Evolutionary conservation across 441 rosid species (phyloP).

Genomic region (Viola pubescens): DNA sequence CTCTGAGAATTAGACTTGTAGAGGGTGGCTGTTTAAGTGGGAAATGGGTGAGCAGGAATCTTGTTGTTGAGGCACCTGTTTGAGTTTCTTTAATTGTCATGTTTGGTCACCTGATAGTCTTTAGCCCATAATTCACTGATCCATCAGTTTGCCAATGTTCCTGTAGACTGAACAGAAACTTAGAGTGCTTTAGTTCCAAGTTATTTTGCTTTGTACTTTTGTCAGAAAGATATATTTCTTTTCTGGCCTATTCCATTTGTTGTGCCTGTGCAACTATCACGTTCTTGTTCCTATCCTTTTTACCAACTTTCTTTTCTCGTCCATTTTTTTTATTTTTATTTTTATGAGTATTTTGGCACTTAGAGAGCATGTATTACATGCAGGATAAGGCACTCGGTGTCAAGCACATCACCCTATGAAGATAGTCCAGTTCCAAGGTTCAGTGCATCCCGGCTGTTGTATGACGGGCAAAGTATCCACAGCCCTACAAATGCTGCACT

Average conservation of each 20-base stretch:
- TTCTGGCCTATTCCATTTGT: background rate
- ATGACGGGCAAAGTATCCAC: constrained; percentile 74
- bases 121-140: too few species aligned
- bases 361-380: constrained; percentile 14
- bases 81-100: too few species aligned
- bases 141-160: too few species aligned
- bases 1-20: too few species aligned
- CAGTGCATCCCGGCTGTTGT: constrained; percentile 57
- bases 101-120: too few species aligned
- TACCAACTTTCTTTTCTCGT: background rate
- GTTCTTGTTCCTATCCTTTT: background rate
- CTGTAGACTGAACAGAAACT: background rate
- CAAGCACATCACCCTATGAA: constrained; percentile 43
- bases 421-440: constrained; percentile 44
- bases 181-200: background rate
- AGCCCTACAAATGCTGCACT: constrained; percentile 91
- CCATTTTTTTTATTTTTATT: background rate
- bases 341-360: background rate
- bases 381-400: constrained; percentile 73
- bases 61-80: too few species aligned
- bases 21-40: too few species aligned
- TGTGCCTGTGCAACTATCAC: background rate
- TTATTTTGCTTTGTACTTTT: background rate
- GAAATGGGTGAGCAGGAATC: too few species aligned
- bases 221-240: too few species aligned